Base-by-base conservation (phyloP, 2,329 filamentous ascomycete species). In the Periconia macrospinosa region DNA sequence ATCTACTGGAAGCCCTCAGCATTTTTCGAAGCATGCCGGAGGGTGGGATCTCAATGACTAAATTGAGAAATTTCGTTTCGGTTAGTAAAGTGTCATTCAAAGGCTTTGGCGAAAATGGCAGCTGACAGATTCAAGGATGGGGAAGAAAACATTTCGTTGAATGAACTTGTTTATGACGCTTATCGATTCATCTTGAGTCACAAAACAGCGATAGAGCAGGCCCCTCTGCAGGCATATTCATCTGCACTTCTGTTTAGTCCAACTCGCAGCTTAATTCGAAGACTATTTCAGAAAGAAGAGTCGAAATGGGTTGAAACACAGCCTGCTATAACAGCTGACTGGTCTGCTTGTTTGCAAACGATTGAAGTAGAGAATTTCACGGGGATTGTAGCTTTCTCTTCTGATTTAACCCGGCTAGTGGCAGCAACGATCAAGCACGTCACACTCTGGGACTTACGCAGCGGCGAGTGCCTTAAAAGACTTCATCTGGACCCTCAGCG, bases 241-340 rank as follows among this genome's bases (percentile, higher is more conserved):
- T 64, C 62, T 18, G 59, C 55, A 27, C 60, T 66, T 45, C 10
- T 60, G 42, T 62, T 58, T 37, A 60, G 59, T 52, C 59, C 52
- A 50, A 41, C 44, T 14, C n/a, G 41, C 49, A 60, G 60, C 45
- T 18, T 58, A 11, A 57, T 60, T 46, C 53, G 55, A 23, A 41
- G n/a, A 41, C 53, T 55, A 17, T 61, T 59, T 41, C 45, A 55
- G 23, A 19, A 57, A n/a, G 58, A 55, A 56, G 59, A 55, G 43
- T 54, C 45, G 19, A 41, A 54, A 6, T 55, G 33, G 52, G 52
- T 61, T 17, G 49, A 19, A 20, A 56, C 56, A 47, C 50, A 55
- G 45, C 54, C 56, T n/a, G 13, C 14, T 42, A 52, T 60, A 30
- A 30, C 23, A 30, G 50, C 54, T 19, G 33, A 51, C 35, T 59